Conservation (phyloP, 2,329 filamentous ascomycete species). For the Pyricularia grisea region DNA sequence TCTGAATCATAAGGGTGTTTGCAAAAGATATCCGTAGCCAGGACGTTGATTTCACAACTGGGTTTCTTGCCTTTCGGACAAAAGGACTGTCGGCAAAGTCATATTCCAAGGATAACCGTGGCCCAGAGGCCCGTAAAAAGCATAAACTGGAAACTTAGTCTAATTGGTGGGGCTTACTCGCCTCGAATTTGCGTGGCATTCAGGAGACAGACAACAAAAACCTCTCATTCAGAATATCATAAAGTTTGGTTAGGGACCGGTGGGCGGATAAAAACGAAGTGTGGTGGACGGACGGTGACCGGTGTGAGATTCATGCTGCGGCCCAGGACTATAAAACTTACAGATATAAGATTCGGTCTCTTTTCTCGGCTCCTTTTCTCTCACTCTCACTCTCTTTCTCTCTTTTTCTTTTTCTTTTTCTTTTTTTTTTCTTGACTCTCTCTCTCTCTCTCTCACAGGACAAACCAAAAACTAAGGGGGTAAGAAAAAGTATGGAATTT, state of each 20-base stretch:
- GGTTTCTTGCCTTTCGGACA: not conserved
- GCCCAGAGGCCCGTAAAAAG: not conserved
- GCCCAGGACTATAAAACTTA: not conserved
- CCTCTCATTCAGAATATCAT: not conserved
- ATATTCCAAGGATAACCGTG: not conserved
- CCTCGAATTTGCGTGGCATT: not conserved
- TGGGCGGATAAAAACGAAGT: not conserved
- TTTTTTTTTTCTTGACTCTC: not conserved
- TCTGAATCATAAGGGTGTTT: not conserved
- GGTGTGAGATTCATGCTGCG: not conserved
- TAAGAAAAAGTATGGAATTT: not conserved
- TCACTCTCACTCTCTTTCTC: too few species aligned
- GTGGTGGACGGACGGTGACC: not conserved
- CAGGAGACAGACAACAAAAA: not conserved
- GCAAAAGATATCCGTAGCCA: not conserved
- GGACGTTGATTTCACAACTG: not conserved
- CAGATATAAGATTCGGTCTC: not conserved
- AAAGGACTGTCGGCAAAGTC: not conserved
- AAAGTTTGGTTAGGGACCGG: not conserved
- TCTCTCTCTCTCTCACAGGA: not conserved
- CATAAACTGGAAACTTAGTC: not conserved
- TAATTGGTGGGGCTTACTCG: not conserved
- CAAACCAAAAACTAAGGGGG: not conserved
- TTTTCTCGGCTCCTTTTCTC: not conserved
- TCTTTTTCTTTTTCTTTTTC: not conserved